Evolutionary conservation across 768 basidiomycete genomes (phyloP).

Genomic region (Agaricus sinodeliciosus): DNA sequence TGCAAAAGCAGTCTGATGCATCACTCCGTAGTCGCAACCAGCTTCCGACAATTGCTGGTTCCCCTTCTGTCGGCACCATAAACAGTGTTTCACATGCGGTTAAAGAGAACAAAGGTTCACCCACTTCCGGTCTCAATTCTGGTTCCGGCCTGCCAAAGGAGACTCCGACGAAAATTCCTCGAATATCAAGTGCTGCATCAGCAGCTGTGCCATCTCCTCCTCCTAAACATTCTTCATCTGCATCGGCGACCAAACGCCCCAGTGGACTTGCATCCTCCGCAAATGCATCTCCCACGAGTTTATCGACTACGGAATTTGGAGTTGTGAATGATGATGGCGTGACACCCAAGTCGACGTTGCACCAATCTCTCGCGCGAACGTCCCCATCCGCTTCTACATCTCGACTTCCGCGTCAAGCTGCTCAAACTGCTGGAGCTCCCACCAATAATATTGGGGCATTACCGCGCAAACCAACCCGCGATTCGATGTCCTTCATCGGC

Average conservation of each 20-base stretch:
- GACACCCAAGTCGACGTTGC: slow-evolving; percentile 35
- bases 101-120: slow-evolving; percentile 51
- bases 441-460: slow-evolving; percentile 35
- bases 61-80: slow-evolving; percentile 76
- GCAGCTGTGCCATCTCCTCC: slow-evolving; percentile 71
- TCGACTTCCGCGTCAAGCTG: slow-evolving; percentile 58
- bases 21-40: slow-evolving; percentile 72
- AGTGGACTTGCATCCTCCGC: slow-evolving; percentile 53
- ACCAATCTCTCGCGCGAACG: slow-evolving; percentile 50
- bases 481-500: slow-evolving; percentile 72
- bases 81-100: slow-evolving; percentile 38
- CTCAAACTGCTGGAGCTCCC: slow-evolving; percentile 38
- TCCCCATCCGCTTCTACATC: slow-evolving; percentile 60
- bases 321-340: slow-evolving; percentile 53
- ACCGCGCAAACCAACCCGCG: slow-evolving; percentile 65
- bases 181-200: slow-evolving; percentile 82
- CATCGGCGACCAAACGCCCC: slow-evolving; percentile 52
- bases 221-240: slow-evolving; percentile 44
- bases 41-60: slow-evolving; percentile 89
- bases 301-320: slow-evolving; percentile 69
- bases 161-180: slow-evolving; percentile 89
- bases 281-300: slow-evolving; percentile 56
- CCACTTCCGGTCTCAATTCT: slow-evolving; percentile 50
- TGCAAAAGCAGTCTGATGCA: slow-evolving; percentile 82
- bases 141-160: slow-evolving; percentile 58